Evolutionary conservation across 148 eudicot genomes (phyloP), one percentile per base, ranked within the genome.

Genomic region (Dysphania ambrosioides): DNA sequence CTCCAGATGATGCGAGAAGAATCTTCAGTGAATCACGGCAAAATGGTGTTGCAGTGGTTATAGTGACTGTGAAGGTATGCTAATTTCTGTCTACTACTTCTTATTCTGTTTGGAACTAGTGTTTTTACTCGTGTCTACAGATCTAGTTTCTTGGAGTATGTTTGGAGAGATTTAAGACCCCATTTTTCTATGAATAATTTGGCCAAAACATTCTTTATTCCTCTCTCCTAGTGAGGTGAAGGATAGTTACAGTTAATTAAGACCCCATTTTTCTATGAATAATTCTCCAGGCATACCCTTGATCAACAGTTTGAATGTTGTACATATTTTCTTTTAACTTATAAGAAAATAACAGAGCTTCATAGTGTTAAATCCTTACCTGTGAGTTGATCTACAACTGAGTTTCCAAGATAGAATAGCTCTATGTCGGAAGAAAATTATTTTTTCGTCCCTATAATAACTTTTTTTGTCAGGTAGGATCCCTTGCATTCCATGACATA

Each of bases 1-100:
- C 86, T 60, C 83, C 81, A 31, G 83, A 80, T 42, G 83, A 80
- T 12, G 86, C 86, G 0, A 83, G 82, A 61, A 83, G 66, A 68
- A 66, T 83, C 51, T 83, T 80, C 51, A 29, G 56, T 72, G 77
- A 74, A 72, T 83, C 86, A 61, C 66, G 75, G 9, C 30, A 72
- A 72, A 79, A 75, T 16, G 83, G 83, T 35, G 72, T 80, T 62
- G 86, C 86, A 78, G 77, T 83, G 68, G 83, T 83, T 40, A 75
- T 75, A 26, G 83, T 81, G 63, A 72, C 86, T 32, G 86, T 83
- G 53, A 80, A 80, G 86, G 83, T 83, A 80, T 49, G 76, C 2
- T 31, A 23, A 30, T 68, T 41, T 40, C 32, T 31, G 26, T 62
- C 15, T 11, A 1, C 24, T 18, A 7, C 6, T 68, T 6, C 42